A percentile compares a stretch with the other conserved stretches of the same genome.
phyloP scores from a whole-genome alignment of 345 rosid species.

The Geranium rotundifolium region DNA sequence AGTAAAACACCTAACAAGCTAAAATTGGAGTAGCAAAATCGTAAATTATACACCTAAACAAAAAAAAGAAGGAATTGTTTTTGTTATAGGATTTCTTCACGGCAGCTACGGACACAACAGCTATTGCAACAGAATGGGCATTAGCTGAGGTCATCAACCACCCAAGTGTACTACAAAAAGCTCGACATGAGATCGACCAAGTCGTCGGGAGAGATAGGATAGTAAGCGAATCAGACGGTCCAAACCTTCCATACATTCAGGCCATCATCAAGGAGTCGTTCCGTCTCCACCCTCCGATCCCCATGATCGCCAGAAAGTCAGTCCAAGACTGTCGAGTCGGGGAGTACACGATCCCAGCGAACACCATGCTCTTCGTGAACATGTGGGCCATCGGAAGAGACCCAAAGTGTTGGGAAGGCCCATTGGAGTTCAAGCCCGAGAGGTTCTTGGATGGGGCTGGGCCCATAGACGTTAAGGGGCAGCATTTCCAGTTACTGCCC shows the following conservation, averaged over 20 bases:
- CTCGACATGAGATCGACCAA: slow-evolving; percentile 24
- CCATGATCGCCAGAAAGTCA: slow-evolving; percentile 26
- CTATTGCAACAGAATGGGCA: slow-evolving; percentile 30
- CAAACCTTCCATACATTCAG: slow-evolving; percentile 23
- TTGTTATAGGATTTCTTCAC: slow-evolving; percentile 29
- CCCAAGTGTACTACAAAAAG: slow-evolving; percentile 21
- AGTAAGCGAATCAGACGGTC: slow-evolving; percentile 27
- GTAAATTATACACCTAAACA: no score
- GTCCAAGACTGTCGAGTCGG: slow-evolving; percentile 13
- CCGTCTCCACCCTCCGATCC: slow-evolving; percentile 41
- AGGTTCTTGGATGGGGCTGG: slow-evolving; percentile 13
- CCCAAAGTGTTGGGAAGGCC: slow-evolving; percentile 27
- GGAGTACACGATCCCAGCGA: slow-evolving; percentile 23
- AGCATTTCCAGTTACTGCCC: slow-evolving; percentile 28
- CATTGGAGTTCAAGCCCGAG: slow-evolving; percentile 27
- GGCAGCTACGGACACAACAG: slow-evolving; percentile 39
- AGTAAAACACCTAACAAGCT: no score
- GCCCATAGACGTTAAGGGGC: slow-evolving; percentile 24
- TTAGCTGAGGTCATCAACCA: slow-evolving; percentile 35
- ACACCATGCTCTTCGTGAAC: slow-evolving; percentile 23
- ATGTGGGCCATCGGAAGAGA: slow-evolving; percentile 33
- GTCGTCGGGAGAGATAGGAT: slow-evolving; percentile 22
- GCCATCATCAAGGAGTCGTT: slow-evolving; percentile 35
- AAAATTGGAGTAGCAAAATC: no score
- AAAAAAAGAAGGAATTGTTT: no score